Evolutionary conservation across 208 protist genomes (phyloP), one percentile per base, ranked within the genome.

Genomic region (Endotrypanum monterogeii): DNA sequence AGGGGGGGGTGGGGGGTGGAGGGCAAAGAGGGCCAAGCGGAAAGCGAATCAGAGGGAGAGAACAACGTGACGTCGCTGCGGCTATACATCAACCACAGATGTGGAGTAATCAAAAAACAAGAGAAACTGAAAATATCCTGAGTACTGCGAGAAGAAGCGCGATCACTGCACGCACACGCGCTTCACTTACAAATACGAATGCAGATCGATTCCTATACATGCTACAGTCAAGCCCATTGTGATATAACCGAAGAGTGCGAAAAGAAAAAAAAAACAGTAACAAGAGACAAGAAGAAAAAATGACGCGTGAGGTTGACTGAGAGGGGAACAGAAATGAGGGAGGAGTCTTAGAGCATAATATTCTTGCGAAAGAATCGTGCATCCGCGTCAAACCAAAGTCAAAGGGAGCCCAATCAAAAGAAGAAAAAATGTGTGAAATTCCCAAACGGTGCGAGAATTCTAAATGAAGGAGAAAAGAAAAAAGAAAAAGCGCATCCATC

Each of bases 131-230:
- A 48, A 6, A 23, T 46, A 28, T 32, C 35, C 18, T 12, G 35
- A n/a, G 20, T 65, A 23, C 32, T 46, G 32, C 1, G n/a, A 62
- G 18, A 62, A 62, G 32, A 62, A 62, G 28, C 11, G 14, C 28
- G 6, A 12, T 2, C 18, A 12, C 30, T 14, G 25, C 28, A 20
- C 55, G 35, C 14, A 60, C 25, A 30, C 55, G 55, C 55, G 18
- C 54, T 9, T 39, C 58, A 66, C 58, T 55, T 30, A 32, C 46
- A 67, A 16, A 41, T 46, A 58, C 32, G 12, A 54, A 50, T 41
- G 20, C 12, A 56, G 20, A 1, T 52, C 5, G 23, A 28, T 62
- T 50, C 39, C 44, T 69, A 35, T 55, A 79, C 37, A 75, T 56
- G 28, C 50, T n/a, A 75, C 44, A 7, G 23, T 23, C 25, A 39